Conservation (phyloP, 2,329 filamentous ascomycete species). For the Truncatella angustata region DNA sequence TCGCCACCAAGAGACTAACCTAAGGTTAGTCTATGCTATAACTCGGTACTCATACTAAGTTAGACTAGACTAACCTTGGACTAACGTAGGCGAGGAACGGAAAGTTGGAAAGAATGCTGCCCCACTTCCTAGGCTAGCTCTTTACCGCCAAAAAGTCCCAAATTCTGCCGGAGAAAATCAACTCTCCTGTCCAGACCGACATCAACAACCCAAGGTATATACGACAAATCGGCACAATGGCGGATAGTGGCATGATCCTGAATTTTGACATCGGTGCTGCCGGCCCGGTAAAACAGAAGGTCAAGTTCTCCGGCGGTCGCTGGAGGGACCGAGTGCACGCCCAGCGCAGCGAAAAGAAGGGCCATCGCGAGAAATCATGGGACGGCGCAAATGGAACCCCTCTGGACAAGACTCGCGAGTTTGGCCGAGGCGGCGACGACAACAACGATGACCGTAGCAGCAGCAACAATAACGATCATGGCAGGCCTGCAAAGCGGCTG, state of each 20-base stretch:
- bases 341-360: slow-evolving; percentile 55
- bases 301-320: slow-evolving; percentile 80
- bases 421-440: slow-evolving; percentile 13
- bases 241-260: slow-evolving; percentile 90
- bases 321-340: slow-evolving; percentile 89
- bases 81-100: too few species aligned
- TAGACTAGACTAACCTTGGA: too few species aligned
- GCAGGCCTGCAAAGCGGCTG: slow-evolving; percentile 45
- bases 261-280: slow-evolving; percentile 78
- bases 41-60: too few species aligned
- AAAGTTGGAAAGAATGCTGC: not conserved
- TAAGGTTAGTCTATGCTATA: too few species aligned
- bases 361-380: slow-evolving; percentile 20
- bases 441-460: too few species aligned
- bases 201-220: not conserved
- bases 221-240: slow-evolving; percentile 56
- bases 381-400: slow-evolving; percentile 28
- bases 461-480: too few species aligned
- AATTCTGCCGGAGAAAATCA: slow-evolving; percentile 15
- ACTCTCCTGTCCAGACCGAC: too few species aligned
- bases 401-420: slow-evolving; percentile 23
- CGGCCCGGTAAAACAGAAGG: slow-evolving; percentile 58
- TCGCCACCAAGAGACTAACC: too few species aligned
- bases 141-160: slow-evolving; percentile 12
- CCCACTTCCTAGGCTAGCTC: not conserved